These are phyloP conservation scores for Mortierella sp. DNA, from an alignment of 371 early-diverging fungal species.

Conservation along the genomic window DNA sequence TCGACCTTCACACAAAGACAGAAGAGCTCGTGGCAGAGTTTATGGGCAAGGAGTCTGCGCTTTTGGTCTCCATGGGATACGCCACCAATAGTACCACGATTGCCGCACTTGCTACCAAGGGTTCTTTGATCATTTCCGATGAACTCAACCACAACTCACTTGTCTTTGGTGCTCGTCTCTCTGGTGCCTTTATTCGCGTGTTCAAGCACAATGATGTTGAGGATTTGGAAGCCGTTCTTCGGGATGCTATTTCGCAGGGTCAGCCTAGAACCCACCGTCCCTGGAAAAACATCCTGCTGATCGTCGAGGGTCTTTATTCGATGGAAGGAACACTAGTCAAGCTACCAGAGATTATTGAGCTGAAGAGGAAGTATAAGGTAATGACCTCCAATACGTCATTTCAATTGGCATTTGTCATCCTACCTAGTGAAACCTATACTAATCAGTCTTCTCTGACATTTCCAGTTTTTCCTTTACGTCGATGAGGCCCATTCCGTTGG, in stretches of 20 bases:
- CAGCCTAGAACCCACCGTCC: conserved; percentile 99
- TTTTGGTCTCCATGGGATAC: conserved; percentile 98
- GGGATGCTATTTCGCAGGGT: conserved; percentile 96
- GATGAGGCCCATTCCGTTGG: conserved; percentile 99
- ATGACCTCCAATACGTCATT: not conserved
- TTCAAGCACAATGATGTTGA: conserved; percentile 95
- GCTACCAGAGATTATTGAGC: conserved; percentile 89
- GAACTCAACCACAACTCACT: conserved; percentile 98
- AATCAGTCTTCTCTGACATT: not conserved
- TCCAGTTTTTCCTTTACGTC: conserved; percentile 95
- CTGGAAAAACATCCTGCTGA: conserved; percentile 98
- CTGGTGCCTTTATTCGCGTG: conserved; percentile 95
- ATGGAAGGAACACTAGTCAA: conserved; percentile 99
- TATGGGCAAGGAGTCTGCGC: conserved; percentile 93
- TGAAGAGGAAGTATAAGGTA: conserved; percentile 96
- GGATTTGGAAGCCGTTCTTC: conserved; percentile 89
- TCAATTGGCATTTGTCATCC: not conserved
- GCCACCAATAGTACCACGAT: conserved; percentile 99
- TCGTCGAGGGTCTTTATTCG: conserved; percentile 98
- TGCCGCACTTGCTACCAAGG: conserved; percentile 93
- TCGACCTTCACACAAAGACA: conserved; percentile 78
- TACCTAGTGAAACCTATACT: not conserved
- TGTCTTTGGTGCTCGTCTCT: conserved; percentile 95
- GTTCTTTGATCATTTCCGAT: conserved; percentile 96
- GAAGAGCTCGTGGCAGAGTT: conserved; percentile 97